These are phyloP conservation scores for Chiua sp. DNA, from an alignment of 1,284 basidiomycete genomes.

Conservation along the genomic window DNA sequence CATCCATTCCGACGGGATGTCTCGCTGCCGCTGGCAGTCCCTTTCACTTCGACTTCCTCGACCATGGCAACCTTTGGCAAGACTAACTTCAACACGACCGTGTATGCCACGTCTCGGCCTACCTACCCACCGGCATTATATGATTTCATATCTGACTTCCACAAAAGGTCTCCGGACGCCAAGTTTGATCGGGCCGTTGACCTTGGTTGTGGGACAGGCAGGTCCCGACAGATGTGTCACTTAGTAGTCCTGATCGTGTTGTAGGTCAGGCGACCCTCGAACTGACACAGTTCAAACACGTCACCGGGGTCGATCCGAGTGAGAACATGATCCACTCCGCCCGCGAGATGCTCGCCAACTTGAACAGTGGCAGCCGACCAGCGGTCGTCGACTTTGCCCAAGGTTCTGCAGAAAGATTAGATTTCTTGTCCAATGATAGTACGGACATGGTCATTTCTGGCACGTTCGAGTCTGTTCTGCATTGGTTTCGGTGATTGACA, in stretches of 20 bases:
- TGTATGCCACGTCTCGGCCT: slow-evolving; percentile 69
- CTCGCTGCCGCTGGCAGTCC: too few relatives aligned
- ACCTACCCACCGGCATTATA: slow-evolving; percentile 71
- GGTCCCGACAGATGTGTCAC: neutral
- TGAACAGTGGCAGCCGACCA: slow-evolving; percentile 23
- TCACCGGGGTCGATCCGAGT: slow-evolving; percentile 79
- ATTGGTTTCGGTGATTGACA: neutral
- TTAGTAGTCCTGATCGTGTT: neutral
- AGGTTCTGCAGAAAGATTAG: slow-evolving; percentile 61
- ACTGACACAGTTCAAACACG: slow-evolving; percentile 62
- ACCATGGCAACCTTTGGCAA: slow-evolving; percentile 76
- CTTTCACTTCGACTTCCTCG: neutral
- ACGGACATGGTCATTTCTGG: slow-evolving; percentile 84
- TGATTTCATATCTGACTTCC: slow-evolving; percentile 37
- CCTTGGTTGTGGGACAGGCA: slow-evolving; percentile 85
- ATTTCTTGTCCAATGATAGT: slow-evolving; percentile 55
- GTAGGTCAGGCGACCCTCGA: slow-evolving; percentile 73
- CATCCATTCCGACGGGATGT: neutral
- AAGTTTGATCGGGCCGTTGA: slow-evolving; percentile 67
- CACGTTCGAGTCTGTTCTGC: slow-evolving; percentile 33
- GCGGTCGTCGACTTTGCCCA: slow-evolving; percentile 51
- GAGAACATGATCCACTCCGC: slow-evolving; percentile 76
- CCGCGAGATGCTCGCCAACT: slow-evolving; percentile 22
- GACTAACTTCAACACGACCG: slow-evolving; percentile 60
- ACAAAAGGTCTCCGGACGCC: slow-evolving; percentile 59